Conservation (phyloP, 2,329 filamentous ascomycete species). For the Amesomyces nigricolor region DNA sequence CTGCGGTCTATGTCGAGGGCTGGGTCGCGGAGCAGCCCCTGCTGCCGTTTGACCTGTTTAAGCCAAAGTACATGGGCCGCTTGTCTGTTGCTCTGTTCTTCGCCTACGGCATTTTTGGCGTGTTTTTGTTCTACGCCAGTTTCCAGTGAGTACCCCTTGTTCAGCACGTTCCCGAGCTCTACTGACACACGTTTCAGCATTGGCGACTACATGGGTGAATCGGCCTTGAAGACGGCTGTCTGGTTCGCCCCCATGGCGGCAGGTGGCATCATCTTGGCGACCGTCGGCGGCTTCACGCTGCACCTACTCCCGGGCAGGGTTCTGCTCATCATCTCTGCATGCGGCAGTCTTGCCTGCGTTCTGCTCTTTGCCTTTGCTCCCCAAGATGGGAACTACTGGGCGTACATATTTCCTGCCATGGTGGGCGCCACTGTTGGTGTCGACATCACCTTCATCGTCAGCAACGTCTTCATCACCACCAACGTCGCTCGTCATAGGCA, state of each 20-base stretch:
- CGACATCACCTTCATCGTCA: conserved; percentile 69
- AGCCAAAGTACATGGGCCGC: conserved; percentile 61
- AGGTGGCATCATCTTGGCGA: conserved; percentile 61
- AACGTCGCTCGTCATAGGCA: conserved; percentile 61
- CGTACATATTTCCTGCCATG: conserved; percentile 67
- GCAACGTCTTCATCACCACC: conserved; percentile 73
- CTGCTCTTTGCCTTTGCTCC: conserved; percentile 63
- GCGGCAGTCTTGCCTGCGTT: conserved; percentile 52
- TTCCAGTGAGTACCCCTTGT: conserved; percentile 51
- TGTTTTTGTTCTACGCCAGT: conserved; percentile 65
- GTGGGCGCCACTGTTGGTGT: conserved; percentile 64
- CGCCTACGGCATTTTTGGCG: conserved; percentile 61
- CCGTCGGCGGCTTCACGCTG: conserved; percentile 59
- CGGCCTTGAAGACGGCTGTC: conserved; percentile 57
- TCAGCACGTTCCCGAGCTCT: background rate
- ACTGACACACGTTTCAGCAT: conserved; percentile 39
- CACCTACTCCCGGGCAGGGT: conserved; percentile 59
- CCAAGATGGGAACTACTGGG: conserved; percentile 60
- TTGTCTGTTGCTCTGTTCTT: conserved; percentile 57
- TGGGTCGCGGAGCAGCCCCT: conserved; percentile 64
- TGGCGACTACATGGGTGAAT: conserved; percentile 52
- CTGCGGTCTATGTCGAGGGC: conserved; percentile 65
- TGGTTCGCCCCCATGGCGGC: conserved; percentile 65
- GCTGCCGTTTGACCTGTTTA: conserved; percentile 64
- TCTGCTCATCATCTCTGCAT: conserved; percentile 55